phyloP scores from a whole-genome alignment of 306 rosid species.

The Vachellia collinsii region DNA sequence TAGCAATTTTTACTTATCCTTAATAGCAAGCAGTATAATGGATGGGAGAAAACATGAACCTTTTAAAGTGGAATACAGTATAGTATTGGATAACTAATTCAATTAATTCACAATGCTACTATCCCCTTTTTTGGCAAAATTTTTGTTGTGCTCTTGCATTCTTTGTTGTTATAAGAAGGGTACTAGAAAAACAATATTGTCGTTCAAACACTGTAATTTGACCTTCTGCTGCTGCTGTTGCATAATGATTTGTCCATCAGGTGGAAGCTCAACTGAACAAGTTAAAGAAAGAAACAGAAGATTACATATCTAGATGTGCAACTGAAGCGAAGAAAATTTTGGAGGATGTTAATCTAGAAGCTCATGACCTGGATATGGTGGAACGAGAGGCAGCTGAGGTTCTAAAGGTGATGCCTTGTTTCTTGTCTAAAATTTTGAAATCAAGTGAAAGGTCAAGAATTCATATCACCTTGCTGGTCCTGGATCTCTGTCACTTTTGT shows the following conservation, averaged over 20 bases:
- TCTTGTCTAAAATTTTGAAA: constrained; percentile 1
- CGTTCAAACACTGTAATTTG: constrained; percentile 23
- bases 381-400: constrained; percentile 74
- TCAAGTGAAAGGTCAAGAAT: constrained; percentile 20
- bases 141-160: neutral
- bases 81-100: constrained; percentile 15
- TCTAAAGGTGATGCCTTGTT: constrained; percentile 59
- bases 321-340: constrained; percentile 60
- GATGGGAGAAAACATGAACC: neutral
- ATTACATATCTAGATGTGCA: constrained; percentile 49
- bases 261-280: constrained; percentile 57
- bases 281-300: constrained; percentile 63
- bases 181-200: constrained; percentile 16
- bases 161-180: constrained; percentile 21
- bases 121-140: neutral
- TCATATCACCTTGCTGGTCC: neutral
- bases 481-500: neutral
- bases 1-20: neutral
- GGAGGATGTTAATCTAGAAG: constrained; percentile 63
- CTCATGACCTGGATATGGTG: constrained; percentile 55
- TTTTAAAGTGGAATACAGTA: neutral
- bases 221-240: constrained; percentile 23
- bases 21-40: neutral
- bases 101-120: neutral
- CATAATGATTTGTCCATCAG: constrained; percentile 48